Conservation (phyloP, 1,139 yeast species). For the Blastobotrys persicus region DNA sequence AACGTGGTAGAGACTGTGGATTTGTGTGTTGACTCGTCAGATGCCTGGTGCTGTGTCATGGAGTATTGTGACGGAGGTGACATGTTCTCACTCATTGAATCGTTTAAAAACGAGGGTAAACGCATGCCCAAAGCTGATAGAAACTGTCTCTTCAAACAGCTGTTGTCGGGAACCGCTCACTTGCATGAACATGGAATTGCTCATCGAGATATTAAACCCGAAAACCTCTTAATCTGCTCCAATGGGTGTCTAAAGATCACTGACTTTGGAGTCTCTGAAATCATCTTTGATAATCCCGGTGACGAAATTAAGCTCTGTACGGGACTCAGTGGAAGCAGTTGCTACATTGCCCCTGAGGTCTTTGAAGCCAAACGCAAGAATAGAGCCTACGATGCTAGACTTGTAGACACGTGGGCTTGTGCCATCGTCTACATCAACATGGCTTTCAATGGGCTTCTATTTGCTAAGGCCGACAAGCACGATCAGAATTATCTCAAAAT, state of each 20-base stretch:
- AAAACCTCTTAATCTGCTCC: constrained; percentile 61
- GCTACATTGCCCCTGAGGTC: constrained; percentile 90
- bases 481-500: constrained; percentile 30
- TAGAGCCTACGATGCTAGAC: constrained; percentile 66
- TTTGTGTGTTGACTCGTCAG: constrained; percentile 37
- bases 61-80: constrained; percentile 77
- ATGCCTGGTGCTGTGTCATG: constrained; percentile 66
- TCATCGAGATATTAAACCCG: constrained; percentile 73
- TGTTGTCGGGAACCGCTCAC: constrained; percentile 69
- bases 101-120: constrained; percentile 33
- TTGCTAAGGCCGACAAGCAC: constrained; percentile 31
- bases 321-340: constrained; percentile 60
- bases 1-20: constrained; percentile 70
- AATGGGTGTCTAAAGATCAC: constrained; percentile 69
- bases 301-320: constrained; percentile 13
- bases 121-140: constrained; percentile 43
- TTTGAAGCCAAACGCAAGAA: constrained; percentile 32
- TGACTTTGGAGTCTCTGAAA: constrained; percentile 68
- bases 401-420: constrained; percentile 88
- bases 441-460: constrained; percentile 42
- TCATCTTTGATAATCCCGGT: constrained; percentile 44
- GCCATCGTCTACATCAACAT: constrained; percentile 86
- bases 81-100: constrained; percentile 53
- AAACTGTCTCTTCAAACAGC: constrained; percentile 64
- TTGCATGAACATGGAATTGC: constrained; percentile 69